A percentile compares a stretch with the other conserved stretches of the same genome.
Conservation (phyloP, 108 stramenopile species). For the Cyclotella sp. region DNA sequence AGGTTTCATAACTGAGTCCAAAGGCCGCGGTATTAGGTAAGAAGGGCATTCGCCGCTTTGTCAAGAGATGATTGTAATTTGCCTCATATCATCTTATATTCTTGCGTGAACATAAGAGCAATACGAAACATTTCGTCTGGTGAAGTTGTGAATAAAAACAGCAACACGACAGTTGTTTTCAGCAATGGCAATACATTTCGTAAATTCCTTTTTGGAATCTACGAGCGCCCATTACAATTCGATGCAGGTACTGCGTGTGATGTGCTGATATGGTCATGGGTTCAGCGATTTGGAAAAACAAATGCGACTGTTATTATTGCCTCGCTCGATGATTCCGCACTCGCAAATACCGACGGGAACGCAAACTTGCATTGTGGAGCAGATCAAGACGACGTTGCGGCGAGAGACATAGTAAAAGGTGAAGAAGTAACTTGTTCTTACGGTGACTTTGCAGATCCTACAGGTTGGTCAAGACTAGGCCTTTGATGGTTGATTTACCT, state of each 20-base stretch:
- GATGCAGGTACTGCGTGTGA: background rate
- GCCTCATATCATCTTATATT: background rate
- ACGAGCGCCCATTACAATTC: background rate
- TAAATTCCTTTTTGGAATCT: background rate
- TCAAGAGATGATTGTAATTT: too few species aligned
- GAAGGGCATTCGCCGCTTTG: background rate
- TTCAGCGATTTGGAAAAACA: background rate
- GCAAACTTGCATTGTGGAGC: background rate
- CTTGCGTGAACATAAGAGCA: background rate
- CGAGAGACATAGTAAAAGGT: constrained; percentile 1
- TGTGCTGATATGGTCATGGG: constrained; percentile 1
- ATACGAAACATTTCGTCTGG: background rate
- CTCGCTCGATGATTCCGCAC: background rate
- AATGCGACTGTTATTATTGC: background rate
- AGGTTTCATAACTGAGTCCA: background rate
- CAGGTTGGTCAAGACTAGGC: background rate
- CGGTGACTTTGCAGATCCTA: background rate
- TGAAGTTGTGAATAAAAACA: background rate
- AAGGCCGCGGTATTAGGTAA: constrained; percentile 3
- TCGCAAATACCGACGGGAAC: background rate
- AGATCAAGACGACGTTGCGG: background rate
- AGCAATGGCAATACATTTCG: background rate
- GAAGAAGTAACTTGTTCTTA: background rate
- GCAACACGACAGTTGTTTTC: background rate
- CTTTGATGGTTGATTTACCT: background rate